Evolutionary conservation across 2,329 filamentous ascomycete genomes (phyloP), one percentile per base, ranked within the genome.

Genomic region (Pseudocercospora cruenta): DNA sequence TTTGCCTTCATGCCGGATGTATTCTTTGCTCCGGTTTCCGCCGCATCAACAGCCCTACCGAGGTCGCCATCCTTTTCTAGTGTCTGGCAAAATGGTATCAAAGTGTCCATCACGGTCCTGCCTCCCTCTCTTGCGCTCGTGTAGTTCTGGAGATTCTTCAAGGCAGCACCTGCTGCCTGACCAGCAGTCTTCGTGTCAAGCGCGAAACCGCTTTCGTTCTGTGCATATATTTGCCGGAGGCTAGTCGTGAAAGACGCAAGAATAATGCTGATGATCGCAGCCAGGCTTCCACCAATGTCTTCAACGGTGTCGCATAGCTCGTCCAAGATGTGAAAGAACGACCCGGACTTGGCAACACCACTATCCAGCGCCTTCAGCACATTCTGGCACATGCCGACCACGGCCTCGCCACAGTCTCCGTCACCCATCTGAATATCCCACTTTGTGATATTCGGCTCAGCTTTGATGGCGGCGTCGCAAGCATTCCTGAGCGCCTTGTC

Each of bases 361-460:
- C 65, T 45, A 62, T 78, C 74, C 8, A 79, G 71, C 19, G 74
- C 65, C 6, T 74, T 67, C 16, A 78, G 69, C 6, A 78, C 71
- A 24, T 74, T 73, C 36, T 75, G 74, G 66, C 77, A 78, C 75
- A 79, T 78, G 21, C 71, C 72, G 21, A 72, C 77, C 0, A 83
- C 81, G 26, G 82, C 81, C 73, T 90, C 86, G 43, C 88, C 88
- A 73, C 88, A 90, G 77, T 90, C 88, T 10, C 88, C 88, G 71
- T 90, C 88, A 39, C 87, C 87, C 83, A 89, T 86, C 55, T 87
- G 75, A 4, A 84, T 87, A 74, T 90, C 87, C 83, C 85, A 89
- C 67, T 80, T 84, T 0, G 88, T 90, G 51, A 90, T 78, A 64
- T 89, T 85, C 0, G 87, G 87, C 74, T 90, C 88, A 2, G 87